Conservation (phyloP, 768 basidiomycete species). For the Boletus rufocinnamomeus region DNA sequence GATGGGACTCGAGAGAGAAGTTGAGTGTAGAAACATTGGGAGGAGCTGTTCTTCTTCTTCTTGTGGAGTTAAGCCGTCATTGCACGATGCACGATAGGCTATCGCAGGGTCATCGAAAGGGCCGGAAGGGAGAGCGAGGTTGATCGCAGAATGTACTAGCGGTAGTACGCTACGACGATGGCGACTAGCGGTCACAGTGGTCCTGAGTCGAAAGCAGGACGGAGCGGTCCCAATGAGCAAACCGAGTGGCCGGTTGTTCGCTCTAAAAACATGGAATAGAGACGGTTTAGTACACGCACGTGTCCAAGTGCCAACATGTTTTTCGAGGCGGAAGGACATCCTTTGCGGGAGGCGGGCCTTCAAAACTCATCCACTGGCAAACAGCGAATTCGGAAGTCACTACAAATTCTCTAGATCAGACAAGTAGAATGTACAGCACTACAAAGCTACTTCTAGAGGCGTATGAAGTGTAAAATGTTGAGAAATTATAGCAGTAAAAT, state of each 20-base stretch:
- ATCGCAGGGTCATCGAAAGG: slow-evolving; percentile 21
- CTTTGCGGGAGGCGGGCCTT: background rate
- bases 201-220: slow-evolving; percentile 1
- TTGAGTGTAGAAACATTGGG: slow-evolving; percentile 22
- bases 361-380: no score
- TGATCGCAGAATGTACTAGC: slow-evolving; percentile 28
- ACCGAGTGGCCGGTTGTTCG: background rate
- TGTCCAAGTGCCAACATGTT: background rate
- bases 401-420: no score
- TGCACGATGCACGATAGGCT: slow-evolving; percentile 24
- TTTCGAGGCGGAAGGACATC: background rate
- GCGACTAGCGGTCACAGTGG: background rate
- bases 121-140: slow-evolving; percentile 29
- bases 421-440: no score
- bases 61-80: background rate
- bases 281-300: background rate
- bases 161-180: slow-evolving; percentile 20
- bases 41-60: slow-evolving; percentile 25
- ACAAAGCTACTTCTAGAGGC: no score
- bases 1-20: slow-evolving; percentile 14
- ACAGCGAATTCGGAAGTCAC: no score
- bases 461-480: no score
- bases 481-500: no score
- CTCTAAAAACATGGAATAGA: background rate
- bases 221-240: background rate